Evolutionary conservation across 495 filamentous ascomycete genomes (phyloP).

Genomic region (Penicillium egyptiacum): DNA sequence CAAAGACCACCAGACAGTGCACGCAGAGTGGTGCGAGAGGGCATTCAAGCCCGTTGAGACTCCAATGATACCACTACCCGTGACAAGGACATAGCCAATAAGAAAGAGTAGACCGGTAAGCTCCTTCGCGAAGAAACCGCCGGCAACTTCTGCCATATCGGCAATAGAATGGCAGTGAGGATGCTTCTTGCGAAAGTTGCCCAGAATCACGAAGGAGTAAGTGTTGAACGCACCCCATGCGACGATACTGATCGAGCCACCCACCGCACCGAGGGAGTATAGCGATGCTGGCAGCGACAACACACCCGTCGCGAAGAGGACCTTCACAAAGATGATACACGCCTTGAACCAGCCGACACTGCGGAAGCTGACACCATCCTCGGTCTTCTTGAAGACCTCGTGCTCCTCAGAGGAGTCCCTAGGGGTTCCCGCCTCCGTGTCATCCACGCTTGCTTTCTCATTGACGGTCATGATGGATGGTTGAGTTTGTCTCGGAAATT

Average conservation of each 20-base stretch:
- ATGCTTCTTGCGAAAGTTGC: conserved; percentile 33
- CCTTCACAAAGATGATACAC: conserved; percentile 55
- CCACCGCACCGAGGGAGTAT: conserved; percentile 60
- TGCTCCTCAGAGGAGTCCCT: conserved; percentile 23
- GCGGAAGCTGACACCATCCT: conserved; percentile 52
- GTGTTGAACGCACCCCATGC: conserved; percentile 61
- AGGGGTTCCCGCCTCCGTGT: conserved; percentile 6
- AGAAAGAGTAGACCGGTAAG: conserved; percentile 47
- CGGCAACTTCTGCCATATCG: conserved; percentile 66
- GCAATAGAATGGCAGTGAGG: conserved; percentile 54
- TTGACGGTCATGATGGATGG: conserved; percentile 1
- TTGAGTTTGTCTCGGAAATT: neutral
- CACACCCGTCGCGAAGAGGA: conserved; percentile 56
- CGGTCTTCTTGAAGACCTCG: conserved; percentile 53
- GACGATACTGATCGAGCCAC: conserved; percentile 55
- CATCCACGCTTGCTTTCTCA: conserved; percentile 1
- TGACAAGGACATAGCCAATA: conserved; percentile 45
- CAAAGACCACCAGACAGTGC: conserved; percentile 46
- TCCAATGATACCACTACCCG: conserved; percentile 48
- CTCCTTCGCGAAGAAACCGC: conserved; percentile 50
- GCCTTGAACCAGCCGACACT: conserved; percentile 54
- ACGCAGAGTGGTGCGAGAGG: conserved; percentile 47
- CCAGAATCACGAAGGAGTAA: conserved; percentile 32
- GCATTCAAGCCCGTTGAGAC: conserved; percentile 52
- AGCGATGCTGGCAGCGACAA: conserved; percentile 60